Conservation (phyloP, 129 eudicot species). For the Arctium minus region DNA sequence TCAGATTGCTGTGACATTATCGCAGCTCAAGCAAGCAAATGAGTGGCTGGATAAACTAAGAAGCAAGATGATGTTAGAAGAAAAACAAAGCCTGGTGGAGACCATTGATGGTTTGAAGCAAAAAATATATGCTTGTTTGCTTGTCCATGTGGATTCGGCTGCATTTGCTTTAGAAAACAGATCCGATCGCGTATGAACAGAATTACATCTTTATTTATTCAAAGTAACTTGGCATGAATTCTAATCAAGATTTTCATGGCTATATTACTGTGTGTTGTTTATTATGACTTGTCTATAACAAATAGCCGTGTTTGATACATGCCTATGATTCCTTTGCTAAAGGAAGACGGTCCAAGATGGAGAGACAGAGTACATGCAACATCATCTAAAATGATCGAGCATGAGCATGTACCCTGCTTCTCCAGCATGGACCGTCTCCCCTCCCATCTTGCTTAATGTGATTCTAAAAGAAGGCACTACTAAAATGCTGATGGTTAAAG, state of each 20-base stretch:
- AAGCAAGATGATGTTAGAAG: conserved; percentile 31
- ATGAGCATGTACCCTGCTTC: conserved; percentile 91
- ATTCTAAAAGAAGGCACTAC: neutral
- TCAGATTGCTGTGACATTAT: conserved; percentile 64
- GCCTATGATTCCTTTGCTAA: neutral
- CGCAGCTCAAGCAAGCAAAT: conserved; percentile 73
- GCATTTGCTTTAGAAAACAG: conserved; percentile 71
- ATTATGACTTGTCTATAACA: neutral
- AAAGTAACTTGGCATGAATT: conserved; percentile 11
- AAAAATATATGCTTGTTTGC: conserved; percentile 76
- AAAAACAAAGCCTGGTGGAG: conserved; percentile 31
- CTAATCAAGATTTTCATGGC: conserved; percentile 12
- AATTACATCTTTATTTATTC: conserved; percentile 11
- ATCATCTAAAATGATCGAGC: conserved; percentile 35
- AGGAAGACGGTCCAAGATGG: conserved; percentile 44
- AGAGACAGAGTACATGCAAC: conserved; percentile 44
- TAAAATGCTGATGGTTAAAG: neutral
- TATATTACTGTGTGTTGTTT: neutral
- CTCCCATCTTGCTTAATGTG: neutral
- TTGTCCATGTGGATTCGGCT: conserved; percentile 76
- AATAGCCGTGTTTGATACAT: conserved; percentile 5
- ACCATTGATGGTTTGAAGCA: conserved; percentile 64
- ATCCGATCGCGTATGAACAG: conserved; percentile 19
- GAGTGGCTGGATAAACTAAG: conserved; percentile 71
- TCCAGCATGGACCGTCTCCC: conserved; percentile 48